Percentiles rank a stretch among this genome's conserved stretches.
Evolutionary conservation across 805 yeast genomes (phyloP).

Genomic region (Candida ortonii): DNA sequence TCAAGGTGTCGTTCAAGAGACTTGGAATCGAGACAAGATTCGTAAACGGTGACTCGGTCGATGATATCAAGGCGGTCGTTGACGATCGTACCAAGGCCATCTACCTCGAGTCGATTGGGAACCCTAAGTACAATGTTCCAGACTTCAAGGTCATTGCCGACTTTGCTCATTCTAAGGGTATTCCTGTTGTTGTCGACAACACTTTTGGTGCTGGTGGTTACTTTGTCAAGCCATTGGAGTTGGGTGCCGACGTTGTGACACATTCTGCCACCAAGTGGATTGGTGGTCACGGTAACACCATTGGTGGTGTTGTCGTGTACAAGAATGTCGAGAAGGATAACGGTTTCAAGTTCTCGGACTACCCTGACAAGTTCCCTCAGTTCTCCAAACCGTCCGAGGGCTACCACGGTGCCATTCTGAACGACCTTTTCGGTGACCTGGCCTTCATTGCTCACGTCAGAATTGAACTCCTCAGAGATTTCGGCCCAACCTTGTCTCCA

Average conservation of each 20-base stretch:
- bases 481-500: slow-evolving; percentile 88
- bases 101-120: slow-evolving; percentile 87
- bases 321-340: slow-evolving; percentile 62
- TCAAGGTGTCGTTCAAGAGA: slow-evolving; percentile 83
- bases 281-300: slow-evolving; percentile 94
- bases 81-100: slow-evolving; percentile 88
- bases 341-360: slow-evolving; percentile 84
- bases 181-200: slow-evolving; percentile 91
- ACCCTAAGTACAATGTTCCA: slow-evolving; percentile 90
- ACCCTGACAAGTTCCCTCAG: slow-evolving; percentile 88
- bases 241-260: slow-evolving; percentile 87
- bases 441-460: slow-evolving; percentile 81
- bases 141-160: slow-evolving; percentile 76
- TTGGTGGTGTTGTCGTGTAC: slow-evolving; percentile 79
- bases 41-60: slow-evolving; percentile 75
- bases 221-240: slow-evolving; percentile 77
- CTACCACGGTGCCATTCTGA: slow-evolving; percentile 83
- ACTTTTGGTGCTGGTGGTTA: slow-evolving; percentile 97
- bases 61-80: slow-evolving; percentile 65
- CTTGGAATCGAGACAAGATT: slow-evolving; percentile 84
- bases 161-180: slow-evolving; percentile 80
- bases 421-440: slow-evolving; percentile 74
- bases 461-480: slow-evolving; percentile 83
- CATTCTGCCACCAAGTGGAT: slow-evolving; percentile 98
- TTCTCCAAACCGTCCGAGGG: slow-evolving; percentile 89